These are phyloP conservation scores for Fusarium sp. DNA, from an alignment of 2,329 filamentous ascomycete genomes.

Conservation along the genomic window DNA sequence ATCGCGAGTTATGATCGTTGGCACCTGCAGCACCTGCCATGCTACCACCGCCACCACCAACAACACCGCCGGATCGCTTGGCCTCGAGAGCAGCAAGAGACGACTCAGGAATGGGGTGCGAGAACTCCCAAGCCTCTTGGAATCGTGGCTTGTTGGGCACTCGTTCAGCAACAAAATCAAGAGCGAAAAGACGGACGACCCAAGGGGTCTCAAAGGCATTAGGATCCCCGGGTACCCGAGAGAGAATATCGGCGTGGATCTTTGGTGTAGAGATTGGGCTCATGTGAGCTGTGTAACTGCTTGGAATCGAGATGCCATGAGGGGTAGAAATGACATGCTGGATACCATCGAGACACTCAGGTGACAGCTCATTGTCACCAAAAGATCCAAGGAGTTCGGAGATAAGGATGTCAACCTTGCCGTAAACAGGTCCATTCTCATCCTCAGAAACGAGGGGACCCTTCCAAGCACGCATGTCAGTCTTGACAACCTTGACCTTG, in stretches of 20 bases:
- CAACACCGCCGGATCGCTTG: conserved; percentile 72
- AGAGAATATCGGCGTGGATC: conserved; percentile 82
- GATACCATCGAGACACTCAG: conserved; percentile 95
- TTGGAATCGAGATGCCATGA: conserved; percentile 92
- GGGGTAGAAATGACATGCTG: conserved; percentile 84
- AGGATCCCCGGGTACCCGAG: conserved; percentile 69
- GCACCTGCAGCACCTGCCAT: conserved; percentile 81
- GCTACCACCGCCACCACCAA: conserved; percentile 75
- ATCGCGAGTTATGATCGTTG: conserved; percentile 92
- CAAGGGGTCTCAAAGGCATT: conserved; percentile 91
- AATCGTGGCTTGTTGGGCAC: conserved; percentile 71
- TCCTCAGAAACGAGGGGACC: conserved; percentile 72
- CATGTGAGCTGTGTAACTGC: conserved; percentile 91
- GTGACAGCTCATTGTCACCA: conserved; percentile 95
- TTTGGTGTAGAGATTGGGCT: conserved; percentile 92
- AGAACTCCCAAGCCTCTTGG: conserved; percentile 83
- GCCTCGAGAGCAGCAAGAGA: conserved; percentile 67
- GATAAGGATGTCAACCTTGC: conserved; percentile 89
- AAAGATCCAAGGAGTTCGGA: conserved; percentile 96
- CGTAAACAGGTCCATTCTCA: conserved; percentile 60
- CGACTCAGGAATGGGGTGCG: conserved; percentile 74
- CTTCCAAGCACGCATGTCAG: conserved; percentile 97
- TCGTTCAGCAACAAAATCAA: conserved; percentile 82
- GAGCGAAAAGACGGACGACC: conserved; percentile 90
- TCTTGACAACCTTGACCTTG: conserved; percentile 88